Percentiles rank a stretch among this genome's conserved stretches.
phyloP scores from a whole-genome alignment of 1,139 yeast species.

The Lodderomyces oxycetoniae region DNA sequence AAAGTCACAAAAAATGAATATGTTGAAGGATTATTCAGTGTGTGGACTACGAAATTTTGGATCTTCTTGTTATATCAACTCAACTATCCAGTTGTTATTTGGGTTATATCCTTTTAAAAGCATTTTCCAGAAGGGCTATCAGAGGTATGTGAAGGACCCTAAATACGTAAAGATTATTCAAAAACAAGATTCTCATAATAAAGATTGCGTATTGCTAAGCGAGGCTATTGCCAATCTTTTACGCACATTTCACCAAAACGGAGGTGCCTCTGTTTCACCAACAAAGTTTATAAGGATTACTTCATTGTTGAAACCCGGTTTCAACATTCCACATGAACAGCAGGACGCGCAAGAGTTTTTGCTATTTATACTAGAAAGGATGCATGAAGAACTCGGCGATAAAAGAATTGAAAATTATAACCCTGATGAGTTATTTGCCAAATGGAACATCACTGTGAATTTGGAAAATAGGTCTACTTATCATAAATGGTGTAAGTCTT shows the following conservation, averaged over 20 bases:
- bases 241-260: slow-evolving; percentile 46
- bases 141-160: slow-evolving; percentile 35
- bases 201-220: slow-evolving; percentile 36
- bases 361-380: slow-evolving; percentile 57
- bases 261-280: slow-evolving; percentile 62
- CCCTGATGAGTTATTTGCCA: slow-evolving; percentile 25
- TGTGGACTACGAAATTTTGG: slow-evolving; percentile 70
- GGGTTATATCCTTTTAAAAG: slow-evolving; percentile 45
- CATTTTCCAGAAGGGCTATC: slow-evolving; percentile 41
- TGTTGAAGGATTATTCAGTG: slow-evolving; percentile 43
- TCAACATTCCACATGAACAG: slow-evolving; percentile 65
- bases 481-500: slow-evolving; percentile 52
- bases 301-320: slow-evolving; percentile 54
- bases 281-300: slow-evolving; percentile 56
- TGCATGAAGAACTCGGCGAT: slow-evolving; percentile 61
- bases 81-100: slow-evolving; percentile 62
- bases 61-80: slow-evolving; percentile 69
- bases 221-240: slow-evolving; percentile 43
- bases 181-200: slow-evolving; percentile 20
- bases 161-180: slow-evolving; percentile 21
- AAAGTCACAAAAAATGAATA: slow-evolving; percentile 25
- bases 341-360: slow-evolving; percentile 78
- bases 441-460: slow-evolving; percentile 32
- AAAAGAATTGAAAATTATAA: slow-evolving; percentile 13
- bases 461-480: slow-evolving; percentile 45